Conservation (phyloP, 163 green algal genomes). For the Trebouxiophyceae sp. region DNA sequence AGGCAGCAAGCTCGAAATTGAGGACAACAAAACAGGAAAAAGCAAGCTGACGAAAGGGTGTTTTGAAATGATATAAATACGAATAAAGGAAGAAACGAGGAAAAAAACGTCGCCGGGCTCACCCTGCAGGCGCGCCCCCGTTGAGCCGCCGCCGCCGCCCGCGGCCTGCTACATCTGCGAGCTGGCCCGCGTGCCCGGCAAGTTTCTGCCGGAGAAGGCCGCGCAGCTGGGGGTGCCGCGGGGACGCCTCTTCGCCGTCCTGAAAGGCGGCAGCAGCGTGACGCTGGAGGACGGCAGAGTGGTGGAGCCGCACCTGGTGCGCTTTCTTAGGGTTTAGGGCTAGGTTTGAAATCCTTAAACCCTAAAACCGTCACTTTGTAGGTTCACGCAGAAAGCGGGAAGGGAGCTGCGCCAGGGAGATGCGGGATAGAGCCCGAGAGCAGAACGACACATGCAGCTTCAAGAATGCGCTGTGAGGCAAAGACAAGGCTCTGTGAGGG, state of each 20-base stretch:
- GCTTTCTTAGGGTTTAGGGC: neutral
- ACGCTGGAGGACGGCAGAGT: constrained; percentile 25
- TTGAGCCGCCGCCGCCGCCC: too few relatives aligned
- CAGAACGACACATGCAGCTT: too few relatives aligned
- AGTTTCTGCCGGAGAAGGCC: constrained; percentile 44
- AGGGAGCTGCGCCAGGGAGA: neutral
- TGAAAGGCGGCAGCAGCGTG: constrained; percentile 51
- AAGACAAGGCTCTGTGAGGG: too few relatives aligned
- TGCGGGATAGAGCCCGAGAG: too few relatives aligned
- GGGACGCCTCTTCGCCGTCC: constrained; percentile 53
- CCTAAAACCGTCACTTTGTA: neutral
- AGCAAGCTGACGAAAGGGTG: too few relatives aligned
- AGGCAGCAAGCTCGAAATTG: too few relatives aligned
- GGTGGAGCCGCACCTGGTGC: constrained; percentile 58
- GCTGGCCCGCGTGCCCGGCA: constrained; percentile 29
- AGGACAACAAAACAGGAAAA: too few relatives aligned
- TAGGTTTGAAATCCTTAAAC: neutral
- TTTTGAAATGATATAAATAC: too few relatives aligned
- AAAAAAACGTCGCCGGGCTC: too few relatives aligned
- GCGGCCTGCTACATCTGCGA: constrained; percentile 58
- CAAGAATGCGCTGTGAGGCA: neutral
- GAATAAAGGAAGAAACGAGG: too few relatives aligned
- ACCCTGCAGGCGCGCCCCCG: too few relatives aligned
- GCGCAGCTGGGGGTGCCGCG: constrained; percentile 57
- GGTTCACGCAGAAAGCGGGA: neutral